Evolutionary conservation across 2,329 filamentous ascomycete genomes (phyloP), one percentile per base, ranked within the genome.

Genomic region (Paecilomyces niveus): DNA sequence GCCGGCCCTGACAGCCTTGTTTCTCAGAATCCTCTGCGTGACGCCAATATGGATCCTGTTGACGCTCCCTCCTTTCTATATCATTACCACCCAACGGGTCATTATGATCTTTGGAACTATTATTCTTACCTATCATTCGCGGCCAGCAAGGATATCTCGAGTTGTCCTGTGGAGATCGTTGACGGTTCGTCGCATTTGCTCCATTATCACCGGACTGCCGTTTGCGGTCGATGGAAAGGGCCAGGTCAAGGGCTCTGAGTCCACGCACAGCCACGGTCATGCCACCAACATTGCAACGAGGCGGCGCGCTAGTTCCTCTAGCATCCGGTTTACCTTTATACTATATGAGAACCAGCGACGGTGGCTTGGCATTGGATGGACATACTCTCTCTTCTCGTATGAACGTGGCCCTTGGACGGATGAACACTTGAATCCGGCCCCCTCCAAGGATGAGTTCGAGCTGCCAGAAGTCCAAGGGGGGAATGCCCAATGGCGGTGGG

Each of bases 331-430:
- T 69, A 99, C 94, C 0, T 99, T 99, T 63, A 92, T 94, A 54
- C 82, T 99, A 2, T 97, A 92, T 68, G 94, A 99, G 72, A 99
- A 99, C 67, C 94, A 99, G 74, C 85, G 94, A 50, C 85, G 94
- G 56, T 99, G 94, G 94, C 78, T 99, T 3, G 93, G 92, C 1
- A 83, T 99, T 11, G 94, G 94, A 0, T 99, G 94, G 92, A 97
- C 94, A 0, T 88, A 88, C 2, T 95, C 88, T 45, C 79, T 99
- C 61, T 91, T 99, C 64, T 87, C 92, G 0, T 95, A 97, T 68
- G 94, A 99, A 71, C 83, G 94, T 50, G 83, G 88, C 1, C 83
- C 92, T 0, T 99, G 94, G 93, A 97, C 94, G 0, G 94, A 99
- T 72, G 94, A 99, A 74, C 92, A 97, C 71, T 84, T 95, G 57